Conservation (phyloP, 805 yeast genomes). For the Candida montana region DNA sequence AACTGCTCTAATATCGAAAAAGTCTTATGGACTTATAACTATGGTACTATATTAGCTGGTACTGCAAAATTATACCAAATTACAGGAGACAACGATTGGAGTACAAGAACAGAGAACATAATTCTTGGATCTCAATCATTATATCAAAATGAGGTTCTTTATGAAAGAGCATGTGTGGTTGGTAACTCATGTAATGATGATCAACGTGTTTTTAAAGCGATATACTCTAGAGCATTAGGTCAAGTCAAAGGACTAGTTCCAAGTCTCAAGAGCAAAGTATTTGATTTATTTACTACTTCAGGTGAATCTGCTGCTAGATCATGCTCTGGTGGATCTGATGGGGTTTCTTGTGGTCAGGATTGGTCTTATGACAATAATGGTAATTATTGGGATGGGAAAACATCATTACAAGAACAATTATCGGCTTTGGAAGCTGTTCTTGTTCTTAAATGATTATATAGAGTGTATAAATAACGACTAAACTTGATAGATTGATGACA, state of each 20-base stretch:
- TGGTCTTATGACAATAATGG: slow-evolving; percentile 48
- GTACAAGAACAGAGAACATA: slow-evolving; percentile 11
- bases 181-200: slow-evolving; percentile 64
- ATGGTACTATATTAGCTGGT: slow-evolving; percentile 69
- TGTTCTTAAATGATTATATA: slow-evolving; percentile 27
- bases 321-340: slow-evolving; percentile 84
- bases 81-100: slow-evolving; percentile 64
- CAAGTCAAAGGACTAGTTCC: slow-evolving; percentile 69
- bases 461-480: too few relatives aligned
- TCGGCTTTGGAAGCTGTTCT: slow-evolving; percentile 66
- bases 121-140: slow-evolving; percentile 27
- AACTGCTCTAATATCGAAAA: slow-evolving; percentile 55
- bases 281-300: slow-evolving; percentile 36
- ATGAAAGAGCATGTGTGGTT: slow-evolving; percentile 83
- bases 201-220: slow-evolving; percentile 86
- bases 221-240: slow-evolving; percentile 70
- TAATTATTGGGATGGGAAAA: slow-evolving; percentile 61
- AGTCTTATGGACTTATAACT: slow-evolving; percentile 80
- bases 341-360: slow-evolving; percentile 78
- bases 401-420: slow-evolving; percentile 89
- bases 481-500: too few relatives aligned
- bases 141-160: slow-evolving; percentile 48
- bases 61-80: slow-evolving; percentile 65
- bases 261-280: slow-evolving; percentile 28
- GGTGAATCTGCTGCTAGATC: slow-evolving; percentile 75